Percentiles rank a stretch among this genome's conserved stretches.
Evolutionary conservation across 345 rosid species (phyloP).

Genomic region (Camelina hispida): DNA sequence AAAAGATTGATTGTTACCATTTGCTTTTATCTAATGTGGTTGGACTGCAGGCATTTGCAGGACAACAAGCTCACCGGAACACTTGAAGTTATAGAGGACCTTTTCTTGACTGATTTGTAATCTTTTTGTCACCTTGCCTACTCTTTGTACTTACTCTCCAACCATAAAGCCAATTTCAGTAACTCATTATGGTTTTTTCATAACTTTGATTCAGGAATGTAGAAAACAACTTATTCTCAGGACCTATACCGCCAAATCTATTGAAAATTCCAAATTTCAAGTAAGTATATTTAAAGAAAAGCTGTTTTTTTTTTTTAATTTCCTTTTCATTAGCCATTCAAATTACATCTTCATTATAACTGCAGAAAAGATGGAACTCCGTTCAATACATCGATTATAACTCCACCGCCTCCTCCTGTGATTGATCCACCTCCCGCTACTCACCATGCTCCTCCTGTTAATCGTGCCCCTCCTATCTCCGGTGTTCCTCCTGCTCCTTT

Average conservation of each 20-base stretch:
- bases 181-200: conserved; percentile 34
- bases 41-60: conserved; percentile 74
- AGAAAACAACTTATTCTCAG: conserved; percentile 83
- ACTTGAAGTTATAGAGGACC: conserved; percentile 78
- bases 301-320: background rate
- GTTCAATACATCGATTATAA: conserved; percentile 74
- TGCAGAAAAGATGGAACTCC: conserved; percentile 95
- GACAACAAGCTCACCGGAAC: conserved; percentile 74
- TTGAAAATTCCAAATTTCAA: conserved; percentile 71
- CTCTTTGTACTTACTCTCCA: conserved; percentile 29
- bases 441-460: conserved; percentile 54
- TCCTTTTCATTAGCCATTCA: conserved; percentile 15
- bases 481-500: conserved; percentile 61
- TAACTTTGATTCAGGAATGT: conserved; percentile 61
- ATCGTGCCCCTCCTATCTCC: conserved; percentile 41
- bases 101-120: conserved; percentile 78
- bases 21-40: conserved; percentile 30
- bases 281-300: conserved; percentile 46
- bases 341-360: conserved; percentile 7
- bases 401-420: conserved; percentile 69
- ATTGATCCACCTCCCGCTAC: conserved; percentile 58
- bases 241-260: conserved; percentile 80
- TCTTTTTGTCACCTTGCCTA: conserved; percentile 11
- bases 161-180: conserved; percentile 23
- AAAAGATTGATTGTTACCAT: conserved; percentile 20